These are phyloP conservation scores for Hibiscus mutabilis DNA, from an alignment of 345 rosid genomes.

Conservation along the genomic window DNA sequence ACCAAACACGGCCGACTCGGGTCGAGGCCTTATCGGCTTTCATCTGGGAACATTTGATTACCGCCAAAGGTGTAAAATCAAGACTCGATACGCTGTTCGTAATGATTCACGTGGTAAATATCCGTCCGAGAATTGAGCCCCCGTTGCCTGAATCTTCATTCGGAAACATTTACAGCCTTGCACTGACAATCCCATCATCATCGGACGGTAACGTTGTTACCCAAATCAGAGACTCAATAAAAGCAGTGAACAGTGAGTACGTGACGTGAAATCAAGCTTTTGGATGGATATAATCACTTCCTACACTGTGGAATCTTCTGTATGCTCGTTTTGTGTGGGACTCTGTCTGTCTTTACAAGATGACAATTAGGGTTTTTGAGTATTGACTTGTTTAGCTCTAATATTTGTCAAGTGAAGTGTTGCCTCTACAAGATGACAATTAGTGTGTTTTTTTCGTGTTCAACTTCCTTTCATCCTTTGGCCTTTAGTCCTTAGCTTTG, in stretches of 20 bases:
- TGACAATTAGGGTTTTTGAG: no score
- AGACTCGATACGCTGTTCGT: neutral
- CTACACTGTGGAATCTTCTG: no score
- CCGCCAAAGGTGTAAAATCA: neutral
- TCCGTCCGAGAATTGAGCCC: slow-evolving; percentile 10
- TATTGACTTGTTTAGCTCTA: no score
- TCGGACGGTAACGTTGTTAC: neutral
- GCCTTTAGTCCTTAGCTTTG: no score
- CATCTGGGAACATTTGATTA: neutral
- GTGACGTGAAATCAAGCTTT: neutral
- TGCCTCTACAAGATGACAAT: no score
- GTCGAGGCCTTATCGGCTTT: slow-evolving; percentile 2
- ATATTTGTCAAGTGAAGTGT: no score
- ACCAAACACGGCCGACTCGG: slow-evolving; percentile 21
- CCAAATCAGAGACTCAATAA: neutral
- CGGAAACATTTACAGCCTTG: neutral
- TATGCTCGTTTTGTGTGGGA: no score
- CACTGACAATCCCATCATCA: neutral
- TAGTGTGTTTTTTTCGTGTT: no score
- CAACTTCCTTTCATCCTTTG: no score
- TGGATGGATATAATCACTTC: neutral
- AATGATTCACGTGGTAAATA: slow-evolving; percentile 20
- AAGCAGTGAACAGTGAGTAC: neutral
- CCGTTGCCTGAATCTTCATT: neutral
- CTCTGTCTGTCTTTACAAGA: no score